Evolutionary conservation across 805 yeast genomes (phyloP), one percentile per base, ranked within the genome.

Genomic region (Saccharomycopsis malanga): DNA sequence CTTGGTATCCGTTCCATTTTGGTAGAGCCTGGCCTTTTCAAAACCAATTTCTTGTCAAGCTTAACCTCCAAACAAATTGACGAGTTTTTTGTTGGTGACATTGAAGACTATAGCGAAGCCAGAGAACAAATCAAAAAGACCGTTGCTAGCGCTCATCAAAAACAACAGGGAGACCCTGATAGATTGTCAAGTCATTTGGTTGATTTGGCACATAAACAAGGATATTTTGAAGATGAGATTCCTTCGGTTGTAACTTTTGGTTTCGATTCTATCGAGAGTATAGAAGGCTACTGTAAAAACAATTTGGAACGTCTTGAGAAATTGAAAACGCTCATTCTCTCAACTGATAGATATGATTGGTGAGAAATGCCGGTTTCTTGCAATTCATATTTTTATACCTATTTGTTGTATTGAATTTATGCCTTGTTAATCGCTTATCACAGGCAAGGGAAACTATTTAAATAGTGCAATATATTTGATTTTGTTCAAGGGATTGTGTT

Each of bases 1-100:
- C 24, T 39, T 21, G 42, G 42, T 5, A 39, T 39, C 32, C 21
- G 42, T 10, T 6, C 14, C 14, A n/a, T 39, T 10, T 6, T 39
- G 7, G 42, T 39, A 4, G 42, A 39, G 24, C 30, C 42, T 9
- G 42, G 42, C 24, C 9, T 24, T 5, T 39, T 39, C 32, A 39
- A 18, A 39, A 39, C 42, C 22, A 15, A 22, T 22, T 39, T 22
- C 30, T 10, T 36, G 6, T 7, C 14, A 7, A 17, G 39, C n/a
- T 18, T 18, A 18, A 21, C 9, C 14, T 14, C 25, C 18, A n/a
- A 18, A 7, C 10, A 14, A 10, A 5, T 6, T 5, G 18, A 9
- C 6, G 14, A 7, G 6, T 9, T 32, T 9, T 32, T 32, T 32
- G 18, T 18, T 6, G 36, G 18, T 5, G 15, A 36, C 4, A 5